A percentile compares a stretch with the other conserved stretches of the same genome.
Evolutionary conservation across 2,329 filamentous ascomycete species (phyloP).

Genomic region (Paracoccidioides brasiliensis): DNA sequence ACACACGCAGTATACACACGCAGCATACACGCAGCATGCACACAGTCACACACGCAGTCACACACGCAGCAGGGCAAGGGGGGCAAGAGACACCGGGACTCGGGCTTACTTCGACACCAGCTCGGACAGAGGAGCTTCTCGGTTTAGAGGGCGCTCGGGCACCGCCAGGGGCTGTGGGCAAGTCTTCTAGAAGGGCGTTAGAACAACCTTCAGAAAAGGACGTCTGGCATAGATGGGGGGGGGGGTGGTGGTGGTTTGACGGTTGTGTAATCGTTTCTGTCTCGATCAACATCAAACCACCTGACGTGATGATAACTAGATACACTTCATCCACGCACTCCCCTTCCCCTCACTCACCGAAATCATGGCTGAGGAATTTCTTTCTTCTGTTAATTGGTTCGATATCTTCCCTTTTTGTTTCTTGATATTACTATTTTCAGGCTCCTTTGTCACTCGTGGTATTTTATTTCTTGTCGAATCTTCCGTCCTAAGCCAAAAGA

Average conservation of each 20-base stretch:
- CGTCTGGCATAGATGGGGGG: background rate
- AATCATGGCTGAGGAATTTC: background rate
- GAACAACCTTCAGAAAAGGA: background rate
- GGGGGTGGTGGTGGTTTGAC: background rate
- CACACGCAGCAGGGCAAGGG: too few relatives aligned
- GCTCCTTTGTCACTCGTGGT: too few relatives aligned
- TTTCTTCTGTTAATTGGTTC: background rate
- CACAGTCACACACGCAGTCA: too few relatives aligned
- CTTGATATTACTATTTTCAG: background rate
- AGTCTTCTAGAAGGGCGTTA: constrained; percentile 1
- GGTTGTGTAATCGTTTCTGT: background rate
- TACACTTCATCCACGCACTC: background rate
- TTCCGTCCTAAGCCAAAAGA: too few relatives aligned
- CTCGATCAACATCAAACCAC: too few relatives aligned
- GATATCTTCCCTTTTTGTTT: background rate
- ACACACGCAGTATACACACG: too few relatives aligned
- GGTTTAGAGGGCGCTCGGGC: constrained; percentile 9
- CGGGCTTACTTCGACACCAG: constrained; percentile 11
- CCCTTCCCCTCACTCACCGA: background rate
- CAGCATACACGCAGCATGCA: too few relatives aligned
- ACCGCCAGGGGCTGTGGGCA: too few relatives aligned
- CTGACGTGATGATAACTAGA: background rate
- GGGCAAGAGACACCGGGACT: too few relatives aligned
- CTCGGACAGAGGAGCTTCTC: constrained; percentile 11
- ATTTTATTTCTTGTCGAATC: too few relatives aligned